Evolutionary conservation across 352 stramenopile genomes (phyloP), one percentile per base, ranked within the genome.

Genomic region (Achlya hypogyna): DNA sequence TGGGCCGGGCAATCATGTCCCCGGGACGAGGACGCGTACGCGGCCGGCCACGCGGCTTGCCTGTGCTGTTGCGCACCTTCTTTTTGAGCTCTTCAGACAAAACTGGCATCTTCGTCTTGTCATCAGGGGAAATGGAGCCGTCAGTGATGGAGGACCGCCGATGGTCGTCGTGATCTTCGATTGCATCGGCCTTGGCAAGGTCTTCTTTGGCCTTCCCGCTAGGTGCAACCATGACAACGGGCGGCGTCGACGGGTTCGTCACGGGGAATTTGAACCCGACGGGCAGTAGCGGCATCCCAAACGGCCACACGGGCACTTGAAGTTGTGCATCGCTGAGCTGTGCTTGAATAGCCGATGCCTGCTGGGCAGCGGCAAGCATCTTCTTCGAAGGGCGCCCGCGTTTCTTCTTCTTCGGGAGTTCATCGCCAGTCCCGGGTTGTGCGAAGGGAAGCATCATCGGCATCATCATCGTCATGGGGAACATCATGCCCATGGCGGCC

Each of bases 1-100:
- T 92, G 32, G 78, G 75, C 9, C 81, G 81, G n/a, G 72, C 77
- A 53, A 92, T 87, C 51, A 89, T 75, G 72, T 92, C 83, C 52
- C 83, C 83, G 12, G 83, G 83, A 31, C 83, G 83, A 40, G 83
- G 81, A 5, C 83, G 81, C 29, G 83, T 92, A 45, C 83, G 78
- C 58, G 83, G 83, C 9, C 83, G 78, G 22, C 83, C 83, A 38
- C 83, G 81, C 5, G 83, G 83, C 47, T 87, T 87, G 35, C 83
- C 83, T 28, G 81, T 88, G 47, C 79, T 80, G 31, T 49, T 67
- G 14, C 83, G 79, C 4, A 76, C 74, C 62, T 92, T 92, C 71
- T 92, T 92, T 73, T 92, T 92, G 0, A 60, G 32, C 18, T 67
- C 60, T 22, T 67, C 60, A 12, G 47, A 18, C n/a, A 58, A 53